Evolutionary conservation across 805 yeast species (phyloP), one percentile per base, ranked within the genome.

Genomic region (Candida endomychidarum): DNA sequence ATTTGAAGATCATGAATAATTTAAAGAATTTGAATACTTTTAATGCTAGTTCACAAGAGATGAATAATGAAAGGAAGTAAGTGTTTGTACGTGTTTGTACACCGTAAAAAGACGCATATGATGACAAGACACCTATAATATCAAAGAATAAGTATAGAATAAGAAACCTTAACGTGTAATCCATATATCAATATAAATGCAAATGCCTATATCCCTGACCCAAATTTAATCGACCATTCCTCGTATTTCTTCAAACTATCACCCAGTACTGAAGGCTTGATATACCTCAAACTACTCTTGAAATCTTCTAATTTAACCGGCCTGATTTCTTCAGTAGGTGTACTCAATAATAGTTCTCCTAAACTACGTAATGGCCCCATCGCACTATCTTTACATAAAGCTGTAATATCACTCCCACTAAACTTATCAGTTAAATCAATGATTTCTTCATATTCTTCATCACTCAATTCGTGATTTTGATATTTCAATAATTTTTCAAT

Each of bases 381-480:
- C 1, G 99, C 97, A 2, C 96, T 95, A 59, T 91, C 97, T 61
- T 90, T 93, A 1, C 97, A 96, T 45, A 91, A 63, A 1, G 96
- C 90, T 0, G 97, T 89, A 30, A 91, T 75, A 62, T 91, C 99
- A 49, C 93, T 82, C 2, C 96, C 96, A n/a, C 96, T 86, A 56
- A 79, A 68, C 1, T 93, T 91, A 5, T 80, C 80, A 0, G 98
- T 89, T 51, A 85, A 32, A 8, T 68, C 66, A 12, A 86, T 72
- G 17, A 91, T 67, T 30, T 67, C 66, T 8, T 74, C 72, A 45
- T 80, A 75, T 47, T 90, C 96, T 2, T 57, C 72, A 0, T 77
- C 85, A 10, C 76, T 59, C 14, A 91, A 60, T 0, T 83, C 78
- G 56, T 87, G 84, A 40, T 81, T 80, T 54, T 89, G 96, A 54